Conservation (phyloP, 176 grass and related monocot species). For the Pharus latifolius region DNA sequence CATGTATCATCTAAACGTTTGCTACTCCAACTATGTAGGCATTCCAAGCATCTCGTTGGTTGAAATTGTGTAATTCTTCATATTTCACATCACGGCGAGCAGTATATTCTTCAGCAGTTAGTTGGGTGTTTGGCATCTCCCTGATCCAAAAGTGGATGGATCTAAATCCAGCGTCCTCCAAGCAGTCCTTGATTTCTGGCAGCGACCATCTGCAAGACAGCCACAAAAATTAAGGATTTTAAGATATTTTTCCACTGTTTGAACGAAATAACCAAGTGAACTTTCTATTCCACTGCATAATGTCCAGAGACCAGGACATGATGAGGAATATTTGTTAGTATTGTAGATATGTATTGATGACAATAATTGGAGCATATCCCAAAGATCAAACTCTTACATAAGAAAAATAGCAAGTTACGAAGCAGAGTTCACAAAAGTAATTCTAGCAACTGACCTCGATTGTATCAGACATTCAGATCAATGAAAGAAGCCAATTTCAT, state of each 20-base stretch:
- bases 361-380: not conserved
- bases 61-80: conserved; percentile 54
- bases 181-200: conserved; percentile 82
- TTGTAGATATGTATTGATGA: not conserved
- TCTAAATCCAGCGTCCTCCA: conserved; percentile 87
- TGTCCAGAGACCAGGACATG: not conserved
- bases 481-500: not conserved
- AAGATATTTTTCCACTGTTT: not conserved
- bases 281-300: not conserved
- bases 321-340: not conserved
- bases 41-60: conserved; percentile 89
- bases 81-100: conserved; percentile 66
- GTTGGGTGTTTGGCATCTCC: conserved; percentile 73
- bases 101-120: conserved; percentile 44
- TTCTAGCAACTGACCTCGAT: not conserved
- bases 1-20: conserved; percentile 29
- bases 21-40: conserved; percentile 67
- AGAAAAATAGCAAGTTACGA: not conserved
- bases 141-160: conserved; percentile 58
- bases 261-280: not conserved
- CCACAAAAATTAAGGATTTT: not conserved
- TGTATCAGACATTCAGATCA: not conserved
- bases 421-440: not conserved
- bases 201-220: conserved; percentile 63
- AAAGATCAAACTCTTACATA: not conserved